phyloP scores from a whole-genome alignment of 2,329 filamentous ascomycete species.

The Clonostachys byssicola region DNA sequence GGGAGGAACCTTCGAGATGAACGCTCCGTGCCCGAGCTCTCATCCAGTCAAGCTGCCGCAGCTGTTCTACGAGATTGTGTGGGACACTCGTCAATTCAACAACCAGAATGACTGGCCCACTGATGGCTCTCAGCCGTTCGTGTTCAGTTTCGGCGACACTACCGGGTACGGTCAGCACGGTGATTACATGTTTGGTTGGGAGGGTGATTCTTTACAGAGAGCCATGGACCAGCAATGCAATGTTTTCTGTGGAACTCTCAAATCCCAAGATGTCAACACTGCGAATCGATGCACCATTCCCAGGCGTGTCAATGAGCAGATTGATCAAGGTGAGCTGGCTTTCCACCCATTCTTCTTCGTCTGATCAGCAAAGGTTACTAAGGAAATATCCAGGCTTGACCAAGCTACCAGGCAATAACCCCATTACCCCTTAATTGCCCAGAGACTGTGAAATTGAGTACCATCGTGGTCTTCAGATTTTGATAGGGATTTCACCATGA shows the following conservation, averaged over 20 bases:
- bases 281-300: slow-evolving; percentile 24
- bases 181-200: slow-evolving; percentile 80
- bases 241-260: slow-evolving; percentile 17
- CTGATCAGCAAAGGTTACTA: background rate
- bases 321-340: slow-evolving; percentile 21
- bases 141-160: slow-evolving; percentile 16
- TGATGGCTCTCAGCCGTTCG: slow-evolving; percentile 27
- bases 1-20: slow-evolving; percentile 18
- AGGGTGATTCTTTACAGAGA: slow-evolving; percentile 60
- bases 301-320: slow-evolving; percentile 18
- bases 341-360: background rate
- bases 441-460: no score
- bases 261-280: slow-evolving; percentile 19
- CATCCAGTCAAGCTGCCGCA: slow-evolving; percentile 61
- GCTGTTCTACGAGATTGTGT: slow-evolving; percentile 85
- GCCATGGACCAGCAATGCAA: slow-evolving; percentile 49
- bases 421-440: background rate
- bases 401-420: background rate
- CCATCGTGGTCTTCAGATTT: no score
- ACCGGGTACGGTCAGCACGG: slow-evolving; percentile 71
- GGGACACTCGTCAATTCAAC: slow-evolving; percentile 64
- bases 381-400: background rate
- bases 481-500: no score
- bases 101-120: slow-evolving; percentile 29
- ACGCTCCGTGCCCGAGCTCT: slow-evolving; percentile 25